Evolutionary conservation across 805 yeast genomes (phyloP).

Genomic region (Pichia pseudocactophila): DNA sequence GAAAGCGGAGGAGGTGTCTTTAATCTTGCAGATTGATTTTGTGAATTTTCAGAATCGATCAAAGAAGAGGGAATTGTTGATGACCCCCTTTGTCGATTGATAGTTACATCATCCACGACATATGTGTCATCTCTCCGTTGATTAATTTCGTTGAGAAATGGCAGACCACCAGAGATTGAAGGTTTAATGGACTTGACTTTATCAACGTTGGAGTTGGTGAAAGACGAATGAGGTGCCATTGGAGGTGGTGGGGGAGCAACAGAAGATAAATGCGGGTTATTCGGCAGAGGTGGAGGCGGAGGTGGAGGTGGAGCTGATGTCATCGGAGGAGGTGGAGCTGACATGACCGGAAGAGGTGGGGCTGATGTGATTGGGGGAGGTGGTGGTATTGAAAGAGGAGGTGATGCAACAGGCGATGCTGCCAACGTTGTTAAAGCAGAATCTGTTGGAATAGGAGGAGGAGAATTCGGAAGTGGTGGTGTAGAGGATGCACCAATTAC

Average conservation of each 20-base stretch:
- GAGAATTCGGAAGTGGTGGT: constrained; percentile 16
- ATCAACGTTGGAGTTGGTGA: neutral
- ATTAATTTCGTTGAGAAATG: constrained; percentile 47
- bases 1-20: neutral
- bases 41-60: too few relatives aligned
- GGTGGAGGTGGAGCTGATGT: constrained; percentile 18
- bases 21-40: too few relatives aligned
- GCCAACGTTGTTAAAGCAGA: constrained; percentile 12
- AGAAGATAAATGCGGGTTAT: too few relatives aligned
- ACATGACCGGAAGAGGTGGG: constrained; percentile 13
- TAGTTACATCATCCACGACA: constrained; percentile 33
- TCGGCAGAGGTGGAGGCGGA: constrained; percentile 17
- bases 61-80: too few relatives aligned
- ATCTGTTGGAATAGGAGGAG: constrained; percentile 12
- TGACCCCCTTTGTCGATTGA: too few relatives aligned
- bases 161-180: constrained; percentile 32
- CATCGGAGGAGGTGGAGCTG: constrained; percentile 9
- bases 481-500: constrained; percentile 11
- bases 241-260: constrained; percentile 15
- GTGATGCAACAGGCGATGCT: constrained; percentile 7
- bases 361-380: constrained; percentile 13
- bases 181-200: neutral
- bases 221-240: too few relatives aligned
- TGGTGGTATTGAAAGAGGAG: constrained; percentile 9
- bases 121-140: constrained; percentile 38